Percentiles rank a stretch among this genome's conserved stretches.
Conservation (phyloP, 305 asterid species). For the Fraxinus baroniana region DNA sequence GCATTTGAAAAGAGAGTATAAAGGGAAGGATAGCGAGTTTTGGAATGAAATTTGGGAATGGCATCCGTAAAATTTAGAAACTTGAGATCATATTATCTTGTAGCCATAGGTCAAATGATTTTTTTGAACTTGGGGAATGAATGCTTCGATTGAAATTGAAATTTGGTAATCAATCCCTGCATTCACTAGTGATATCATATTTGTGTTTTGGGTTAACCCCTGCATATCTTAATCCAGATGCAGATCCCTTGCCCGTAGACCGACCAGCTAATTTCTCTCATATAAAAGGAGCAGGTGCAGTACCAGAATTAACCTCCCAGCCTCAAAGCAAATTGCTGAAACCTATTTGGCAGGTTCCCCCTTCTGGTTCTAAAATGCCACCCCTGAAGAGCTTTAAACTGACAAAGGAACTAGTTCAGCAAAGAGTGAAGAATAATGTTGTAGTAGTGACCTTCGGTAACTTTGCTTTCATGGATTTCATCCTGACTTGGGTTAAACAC, state of each 20-base stretch:
- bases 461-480: slow-evolving; percentile 98
- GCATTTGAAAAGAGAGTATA: background rate
- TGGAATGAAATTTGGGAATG: background rate
- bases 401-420: slow-evolving; percentile 74
- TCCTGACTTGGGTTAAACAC: slow-evolving; percentile 93
- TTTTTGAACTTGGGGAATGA: background rate
- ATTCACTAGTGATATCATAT: background rate
- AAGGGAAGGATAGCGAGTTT: background rate
- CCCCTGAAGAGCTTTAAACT: slow-evolving; percentile 62
- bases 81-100: slow-evolving; percentile 8
- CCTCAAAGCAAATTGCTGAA: slow-evolving; percentile 32
- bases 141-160: background rate
- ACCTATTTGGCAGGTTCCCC: slow-evolving; percentile 74
- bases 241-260: slow-evolving; percentile 35
- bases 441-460: slow-evolving; percentile 87
- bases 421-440: slow-evolving; percentile 72
- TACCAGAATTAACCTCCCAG: slow-evolving; percentile 28
- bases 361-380: slow-evolving; percentile 87
- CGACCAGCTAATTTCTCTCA: slow-evolving; percentile 45
- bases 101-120: background rate
- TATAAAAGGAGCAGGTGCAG: slow-evolving; percentile 25
- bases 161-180: background rate
- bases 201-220: background rate
- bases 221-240: slow-evolving; percentile 34
- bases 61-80: background rate